These are phyloP conservation scores for Aureobasidium subglaciale DNA, from an alignment of 2,329 filamentous ascomycete species.

Conservation along the genomic window DNA sequence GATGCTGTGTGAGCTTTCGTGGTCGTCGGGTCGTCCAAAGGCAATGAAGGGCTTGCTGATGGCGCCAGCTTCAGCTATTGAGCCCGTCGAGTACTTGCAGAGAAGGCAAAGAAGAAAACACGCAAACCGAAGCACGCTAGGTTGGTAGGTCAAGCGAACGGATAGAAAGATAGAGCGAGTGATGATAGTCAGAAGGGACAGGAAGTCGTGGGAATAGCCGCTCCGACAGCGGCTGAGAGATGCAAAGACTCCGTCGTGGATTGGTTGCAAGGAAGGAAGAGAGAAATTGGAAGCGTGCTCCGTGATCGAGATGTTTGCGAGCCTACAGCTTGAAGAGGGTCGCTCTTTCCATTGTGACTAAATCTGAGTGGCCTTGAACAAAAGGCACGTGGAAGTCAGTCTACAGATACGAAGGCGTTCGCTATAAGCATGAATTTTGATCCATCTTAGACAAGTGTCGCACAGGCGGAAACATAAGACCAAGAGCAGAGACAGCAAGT, in stretches of 20 bases:
- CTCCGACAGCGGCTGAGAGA: not conserved
- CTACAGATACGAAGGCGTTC: not conserved
- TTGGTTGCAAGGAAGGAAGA: not conserved
- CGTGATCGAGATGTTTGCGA: not conserved
- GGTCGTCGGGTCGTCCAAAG: not conserved
- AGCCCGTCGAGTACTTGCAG: not conserved
- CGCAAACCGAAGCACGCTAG: not conserved
- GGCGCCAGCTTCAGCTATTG: not conserved
- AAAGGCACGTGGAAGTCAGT: not conserved
- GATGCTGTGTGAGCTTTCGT: not conserved
- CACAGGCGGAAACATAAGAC: no score
- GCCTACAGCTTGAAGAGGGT: constrained; percentile 1
- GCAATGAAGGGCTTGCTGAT: not conserved
- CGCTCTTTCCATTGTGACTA: constrained; percentile 9
- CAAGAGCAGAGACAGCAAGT: not conserved
- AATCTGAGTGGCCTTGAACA: not conserved
- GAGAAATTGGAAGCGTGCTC: not conserved
- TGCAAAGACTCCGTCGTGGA: not conserved
- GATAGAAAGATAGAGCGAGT: constrained; percentile 10
- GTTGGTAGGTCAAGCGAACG: not conserved
- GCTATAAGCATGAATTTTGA: no score
- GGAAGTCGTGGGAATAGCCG: not conserved
- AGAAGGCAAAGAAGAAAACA: not conserved
- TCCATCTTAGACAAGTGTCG: no score
- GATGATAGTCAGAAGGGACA: not conserved